These are phyloP conservation scores for Pilasporangium apinafurcum DNA, from an alignment of 352 stramenopile species.

Conservation along the genomic window DNA sequence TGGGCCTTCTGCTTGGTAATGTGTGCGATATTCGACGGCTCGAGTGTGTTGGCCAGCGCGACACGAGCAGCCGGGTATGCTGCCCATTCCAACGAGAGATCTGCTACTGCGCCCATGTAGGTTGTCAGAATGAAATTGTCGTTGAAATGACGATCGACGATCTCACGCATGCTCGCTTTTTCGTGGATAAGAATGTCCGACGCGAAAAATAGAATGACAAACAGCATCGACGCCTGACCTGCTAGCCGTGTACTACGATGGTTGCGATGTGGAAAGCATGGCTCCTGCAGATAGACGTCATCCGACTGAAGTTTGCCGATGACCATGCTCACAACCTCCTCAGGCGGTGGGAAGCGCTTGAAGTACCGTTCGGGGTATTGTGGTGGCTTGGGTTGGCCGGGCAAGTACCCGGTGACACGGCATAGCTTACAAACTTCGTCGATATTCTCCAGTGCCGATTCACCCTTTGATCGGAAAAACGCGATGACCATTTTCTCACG, in stretches of 20 bases:
- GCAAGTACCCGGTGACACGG: constrained; percentile 86
- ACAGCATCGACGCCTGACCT: constrained; percentile 91
- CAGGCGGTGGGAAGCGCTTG: constrained; percentile 80
- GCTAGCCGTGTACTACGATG: constrained; percentile 90
- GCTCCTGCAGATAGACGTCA: constrained; percentile 91
- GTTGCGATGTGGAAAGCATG: constrained; percentile 89
- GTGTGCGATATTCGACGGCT: constrained; percentile 81
- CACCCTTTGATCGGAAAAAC: constrained; percentile 84
- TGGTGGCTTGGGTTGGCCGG: constrained; percentile 74
- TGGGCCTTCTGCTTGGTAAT: constrained; percentile 88
- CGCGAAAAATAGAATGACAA: constrained; percentile 94
- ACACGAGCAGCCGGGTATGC: constrained; percentile 84
- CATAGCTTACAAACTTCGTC: constrained; percentile 90
- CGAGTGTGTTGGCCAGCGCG: constrained; percentile 88
- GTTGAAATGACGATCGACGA: constrained; percentile 94
- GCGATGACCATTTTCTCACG: constrained; percentile 92
- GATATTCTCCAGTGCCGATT: constrained; percentile 85
- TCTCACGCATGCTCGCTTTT: constrained; percentile 90
- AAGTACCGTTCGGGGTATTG: constrained; percentile 87
- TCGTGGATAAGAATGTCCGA: constrained; percentile 90
- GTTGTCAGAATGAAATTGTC: constrained; percentile 95
- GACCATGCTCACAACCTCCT: constrained; percentile 90
- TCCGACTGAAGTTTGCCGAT: constrained; percentile 92
- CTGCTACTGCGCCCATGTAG: constrained; percentile 93
- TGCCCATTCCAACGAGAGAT: constrained; percentile 91